Evolutionary conservation across 371 early-diverging fungal genomes (phyloP).

Genomic region (Circinella umbellata): DNA sequence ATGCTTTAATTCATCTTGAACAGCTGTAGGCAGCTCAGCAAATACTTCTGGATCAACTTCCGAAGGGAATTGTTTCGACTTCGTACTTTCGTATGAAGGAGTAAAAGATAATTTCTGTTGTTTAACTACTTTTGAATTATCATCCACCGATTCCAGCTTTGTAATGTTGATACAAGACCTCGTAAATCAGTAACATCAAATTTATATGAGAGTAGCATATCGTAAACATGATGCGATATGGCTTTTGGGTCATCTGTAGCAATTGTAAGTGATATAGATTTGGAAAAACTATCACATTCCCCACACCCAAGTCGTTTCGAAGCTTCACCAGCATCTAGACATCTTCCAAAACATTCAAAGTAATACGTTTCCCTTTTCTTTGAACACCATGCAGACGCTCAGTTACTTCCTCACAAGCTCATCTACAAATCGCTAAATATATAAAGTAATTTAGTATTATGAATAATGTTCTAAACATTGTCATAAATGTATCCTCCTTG

Average conservation of each 20-base stretch:
- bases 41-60: conserved; percentile 27
- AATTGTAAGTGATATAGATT: conserved; percentile 49
- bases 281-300: conserved; percentile 63
- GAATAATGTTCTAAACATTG: background rate
- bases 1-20: conserved; percentile 27
- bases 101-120: background rate
- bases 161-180: conserved; percentile 69
- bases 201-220: conserved; percentile 49
- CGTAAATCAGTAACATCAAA: conserved; percentile 63
- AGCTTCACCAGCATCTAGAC: conserved; percentile 52
- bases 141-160: conserved; percentile 44
- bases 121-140: background rate
- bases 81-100: background rate
- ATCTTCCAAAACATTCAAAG: conserved; percentile 63
- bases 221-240: conserved; percentile 49
- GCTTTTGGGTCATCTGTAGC: conserved; percentile 50
- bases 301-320: conserved; percentile 74
- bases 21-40: conserved; percentile 29
- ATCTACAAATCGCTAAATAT: conserved; percentile 45
- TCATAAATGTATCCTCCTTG: background rate
- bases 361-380: conserved; percentile 54
- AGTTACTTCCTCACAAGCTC: conserved; percentile 58
- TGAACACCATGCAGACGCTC: conserved; percentile 51
- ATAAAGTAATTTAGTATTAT: background rate
- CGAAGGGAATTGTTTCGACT: background rate